A percentile compares a stretch with the other conserved stretches of the same genome.
These are phyloP conservation scores for Polyplosphaeria fusca DNA, from an alignment of 495 filamentous ascomycete genomes.

Conservation along the genomic window DNA sequence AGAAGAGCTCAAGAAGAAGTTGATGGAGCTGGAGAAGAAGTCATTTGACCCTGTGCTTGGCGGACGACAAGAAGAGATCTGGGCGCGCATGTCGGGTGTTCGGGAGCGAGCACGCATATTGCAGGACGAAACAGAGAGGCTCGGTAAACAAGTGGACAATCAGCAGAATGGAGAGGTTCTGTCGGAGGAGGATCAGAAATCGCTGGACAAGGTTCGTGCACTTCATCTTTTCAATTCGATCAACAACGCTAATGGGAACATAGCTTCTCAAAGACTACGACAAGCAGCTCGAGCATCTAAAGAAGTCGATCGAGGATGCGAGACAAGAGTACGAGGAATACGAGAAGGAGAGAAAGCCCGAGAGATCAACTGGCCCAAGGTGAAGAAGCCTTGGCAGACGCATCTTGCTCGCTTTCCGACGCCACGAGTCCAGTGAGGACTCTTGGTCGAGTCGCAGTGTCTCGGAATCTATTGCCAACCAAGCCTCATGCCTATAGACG, in stretches of 20 bases:
- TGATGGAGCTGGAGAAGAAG: constrained; percentile 66
- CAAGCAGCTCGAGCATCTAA: constrained; percentile 79
- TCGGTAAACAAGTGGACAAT: constrained; percentile 48
- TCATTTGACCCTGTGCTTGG: constrained; percentile 80
- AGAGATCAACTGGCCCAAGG: too few species aligned
- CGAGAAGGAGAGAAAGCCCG: constrained; percentile 53
- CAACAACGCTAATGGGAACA: constrained; percentile 7
- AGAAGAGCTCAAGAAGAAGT: constrained; percentile 83
- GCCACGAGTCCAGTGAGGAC: too few species aligned
- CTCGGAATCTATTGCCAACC: too few species aligned
- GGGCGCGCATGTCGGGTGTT: constrained; percentile 87
- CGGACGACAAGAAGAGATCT: constrained; percentile 88
- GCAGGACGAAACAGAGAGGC: constrained; percentile 72
- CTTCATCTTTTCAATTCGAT: background rate
- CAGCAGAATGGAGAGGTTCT: constrained; percentile 53
- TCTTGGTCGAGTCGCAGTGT: too few species aligned
- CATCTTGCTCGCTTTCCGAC: too few species aligned
- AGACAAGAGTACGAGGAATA: constrained; percentile 76
- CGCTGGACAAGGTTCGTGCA: constrained; percentile 81
- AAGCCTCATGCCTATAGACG: too few species aligned
- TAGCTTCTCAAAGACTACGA: constrained; percentile 90
- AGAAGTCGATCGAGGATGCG: constrained; percentile 73
- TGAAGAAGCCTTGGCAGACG: too few species aligned
- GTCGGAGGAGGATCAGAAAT: constrained; percentile 74
- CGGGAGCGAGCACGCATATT: constrained; percentile 74